These are phyloP conservation scores for Aspergillus sp. DNA, from an alignment of 2,329 filamentous ascomycete species.

Conservation along the genomic window DNA sequence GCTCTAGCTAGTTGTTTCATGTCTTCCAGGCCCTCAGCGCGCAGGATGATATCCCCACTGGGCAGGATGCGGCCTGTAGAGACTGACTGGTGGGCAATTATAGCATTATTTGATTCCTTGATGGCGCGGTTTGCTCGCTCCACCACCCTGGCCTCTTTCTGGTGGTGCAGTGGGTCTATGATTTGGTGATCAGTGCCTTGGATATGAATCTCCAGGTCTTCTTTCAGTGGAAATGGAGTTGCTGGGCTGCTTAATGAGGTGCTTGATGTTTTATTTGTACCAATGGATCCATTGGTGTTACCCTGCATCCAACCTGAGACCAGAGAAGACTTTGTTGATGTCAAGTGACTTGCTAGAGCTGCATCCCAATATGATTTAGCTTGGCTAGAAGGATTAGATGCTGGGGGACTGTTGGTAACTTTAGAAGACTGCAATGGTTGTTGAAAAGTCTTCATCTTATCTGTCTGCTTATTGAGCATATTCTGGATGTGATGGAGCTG, in stretches of 20 bases:
- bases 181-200: background rate
- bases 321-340: background rate
- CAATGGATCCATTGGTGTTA: background rate
- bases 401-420: background rate
- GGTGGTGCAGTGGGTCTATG: background rate
- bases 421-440: background rate
- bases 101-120: background rate
- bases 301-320: background rate
- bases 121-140: background rate
- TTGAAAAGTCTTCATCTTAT: background rate
- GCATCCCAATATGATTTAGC: background rate
- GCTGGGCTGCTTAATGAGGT: background rate
- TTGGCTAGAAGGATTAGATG: background rate
- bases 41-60: background rate
- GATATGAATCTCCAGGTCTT: background rate
- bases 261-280: background rate
- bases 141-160: background rate
- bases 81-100: background rate
- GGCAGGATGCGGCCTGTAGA: background rate
- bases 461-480: background rate
- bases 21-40: background rate
- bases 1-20: background rate
- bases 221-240: background rate
- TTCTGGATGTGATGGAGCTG: background rate
- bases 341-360: background rate